Base-by-base conservation (phyloP, 169 alveolate genomes). In the Plasmodium ovale region DNA sequence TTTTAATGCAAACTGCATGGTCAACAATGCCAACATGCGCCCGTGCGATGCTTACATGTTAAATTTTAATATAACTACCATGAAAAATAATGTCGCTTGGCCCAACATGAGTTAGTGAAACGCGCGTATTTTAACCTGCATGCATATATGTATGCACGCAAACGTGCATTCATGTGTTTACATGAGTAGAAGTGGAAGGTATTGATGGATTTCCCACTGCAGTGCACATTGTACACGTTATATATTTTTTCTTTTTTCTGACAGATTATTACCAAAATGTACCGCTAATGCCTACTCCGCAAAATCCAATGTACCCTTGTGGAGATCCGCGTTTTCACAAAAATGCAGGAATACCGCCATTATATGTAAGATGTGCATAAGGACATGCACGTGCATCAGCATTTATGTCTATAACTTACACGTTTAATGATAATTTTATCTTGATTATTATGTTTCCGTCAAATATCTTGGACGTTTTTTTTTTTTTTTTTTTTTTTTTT, bases 91-190 rank as follows among this genome's bases (percentile, higher is more conserved):
- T 56, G 64, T 77, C 33, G 7, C 44, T 27, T 74, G 69, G 39
- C 89, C 27, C n/a, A 74, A 74, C 62, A 68, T 62, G 74, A 79
- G 89, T 77, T 10, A 67, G 79, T 44, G 25, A 23, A 49, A 51
- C 3, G 54, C n/a, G 37, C 49, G 10, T 2, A 4, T 23, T 19
- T 37, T 37, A n/a, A 51, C 60, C 27, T 23, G 25, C 2, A 2
- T 72, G 31, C 79, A 68, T 7, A 16, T 44, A 47, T 25, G 12
- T 71, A 23, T 23, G 39, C 25, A 58, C 56, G 39, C 31, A 19
- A 6, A 51, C 35, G 19, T 25, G 31, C 27, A 27, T 25, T 37
- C 14, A 2, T 71, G 14, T 58, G 27, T 0, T n/a, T n/a, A n/a
- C n/a, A n/a, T n/a, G n/a, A n/a, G n/a, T n/a, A n/a, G n/a, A n/a